Evolutionary conservation across 192 early-diverging fungal genomes (phyloP).

Genomic region (Dissophora ornata): DNA sequence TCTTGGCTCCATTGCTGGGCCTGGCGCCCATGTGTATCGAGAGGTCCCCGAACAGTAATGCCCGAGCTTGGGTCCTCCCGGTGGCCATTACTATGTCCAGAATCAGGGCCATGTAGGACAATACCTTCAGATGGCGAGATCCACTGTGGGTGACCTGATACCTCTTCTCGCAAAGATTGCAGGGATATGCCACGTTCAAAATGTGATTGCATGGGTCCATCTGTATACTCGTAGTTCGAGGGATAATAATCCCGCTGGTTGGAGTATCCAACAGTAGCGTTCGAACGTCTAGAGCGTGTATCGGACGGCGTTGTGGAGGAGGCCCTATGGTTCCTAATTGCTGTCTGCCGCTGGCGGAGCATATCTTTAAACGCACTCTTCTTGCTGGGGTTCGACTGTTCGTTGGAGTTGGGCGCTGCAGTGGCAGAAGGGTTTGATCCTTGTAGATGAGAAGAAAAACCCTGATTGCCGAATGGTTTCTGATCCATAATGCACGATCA

Average conservation of each 20-base stretch:
- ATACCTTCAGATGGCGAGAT: neutral
- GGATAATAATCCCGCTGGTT: slow-evolving; percentile 1
- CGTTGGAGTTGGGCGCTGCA: neutral
- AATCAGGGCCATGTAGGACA: neutral
- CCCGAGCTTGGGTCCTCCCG: neutral
- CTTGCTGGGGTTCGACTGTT: slow-evolving; percentile 4
- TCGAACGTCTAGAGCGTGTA: slow-evolving; percentile 20
- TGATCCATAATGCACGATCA: slow-evolving; percentile 9
- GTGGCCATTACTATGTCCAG: neutral
- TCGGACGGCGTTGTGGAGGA: slow-evolving; percentile 10
- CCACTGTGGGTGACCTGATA: neutral
- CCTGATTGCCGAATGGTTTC: neutral
- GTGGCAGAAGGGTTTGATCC: neutral
- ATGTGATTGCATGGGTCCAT: neutral
- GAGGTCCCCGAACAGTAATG: too few species aligned
- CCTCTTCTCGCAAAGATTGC: slow-evolving; percentile 28
- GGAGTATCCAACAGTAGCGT: neutral
- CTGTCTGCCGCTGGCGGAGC: slow-evolving; percentile 33
- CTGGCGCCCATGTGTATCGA: too few species aligned
- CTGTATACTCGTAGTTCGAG: neutral
- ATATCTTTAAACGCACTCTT: slow-evolving; percentile 30
- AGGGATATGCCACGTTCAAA: slow-evolving; percentile 27
- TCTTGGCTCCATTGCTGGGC: slow-evolving; percentile 9
- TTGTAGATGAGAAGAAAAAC: neutral
- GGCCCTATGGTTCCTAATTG: slow-evolving; percentile 23